A percentile compares a stretch with the other conserved stretches of the same genome.
These are phyloP conservation scores for Williopsis jadinii DNA, from an alignment of 1,139 yeast genomes.

Conservation along the genomic window DNA sequence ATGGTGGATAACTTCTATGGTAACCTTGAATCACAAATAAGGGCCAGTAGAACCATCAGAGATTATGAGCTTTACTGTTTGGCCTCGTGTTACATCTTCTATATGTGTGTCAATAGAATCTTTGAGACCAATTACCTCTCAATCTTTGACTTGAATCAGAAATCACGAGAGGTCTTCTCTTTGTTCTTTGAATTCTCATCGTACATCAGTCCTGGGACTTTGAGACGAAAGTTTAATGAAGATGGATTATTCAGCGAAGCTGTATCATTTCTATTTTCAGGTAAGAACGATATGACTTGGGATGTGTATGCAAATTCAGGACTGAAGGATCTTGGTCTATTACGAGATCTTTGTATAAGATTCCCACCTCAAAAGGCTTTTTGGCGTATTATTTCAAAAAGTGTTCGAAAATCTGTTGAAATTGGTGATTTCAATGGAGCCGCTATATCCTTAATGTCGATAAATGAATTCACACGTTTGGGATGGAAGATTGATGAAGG, in stretches of 20 bases:
- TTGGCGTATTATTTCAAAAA: slow-evolving; percentile 9
- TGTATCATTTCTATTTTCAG: slow-evolving; percentile 12
- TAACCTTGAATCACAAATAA: slow-evolving; percentile 14
- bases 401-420: slow-evolving; percentile 2
- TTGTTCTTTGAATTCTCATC: slow-evolving; percentile 13
- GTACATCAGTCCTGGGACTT: slow-evolving; percentile 4
- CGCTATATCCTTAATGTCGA: slow-evolving; percentile 5
- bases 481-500: slow-evolving; percentile 14
- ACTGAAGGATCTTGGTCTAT: slow-evolving; percentile 10
- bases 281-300: slow-evolving; percentile 12
- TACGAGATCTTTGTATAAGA: slow-evolving; percentile 9
- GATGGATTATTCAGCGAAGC: slow-evolving; percentile 14
- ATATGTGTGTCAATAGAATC: slow-evolving; percentile 7
- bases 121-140: slow-evolving; percentile 10
- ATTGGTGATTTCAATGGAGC: not conserved
- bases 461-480: slow-evolving; percentile 6
- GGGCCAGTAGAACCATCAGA: slow-evolving; percentile 13
- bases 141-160: slow-evolving; percentile 9
- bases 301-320: slow-evolving; percentile 4
- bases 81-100: slow-evolving; percentile 13
- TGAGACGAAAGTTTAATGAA: slow-evolving; percentile 7
- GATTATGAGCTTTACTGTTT: slow-evolving; percentile 15
- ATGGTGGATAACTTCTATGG: slow-evolving; percentile 15
- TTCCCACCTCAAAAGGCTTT: slow-evolving; percentile 3
- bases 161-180: slow-evolving; percentile 4